Evolutionary conservation across 78 protist genomes (phyloP).

Genomic region (Pigoraptor vietnamica): DNA sequence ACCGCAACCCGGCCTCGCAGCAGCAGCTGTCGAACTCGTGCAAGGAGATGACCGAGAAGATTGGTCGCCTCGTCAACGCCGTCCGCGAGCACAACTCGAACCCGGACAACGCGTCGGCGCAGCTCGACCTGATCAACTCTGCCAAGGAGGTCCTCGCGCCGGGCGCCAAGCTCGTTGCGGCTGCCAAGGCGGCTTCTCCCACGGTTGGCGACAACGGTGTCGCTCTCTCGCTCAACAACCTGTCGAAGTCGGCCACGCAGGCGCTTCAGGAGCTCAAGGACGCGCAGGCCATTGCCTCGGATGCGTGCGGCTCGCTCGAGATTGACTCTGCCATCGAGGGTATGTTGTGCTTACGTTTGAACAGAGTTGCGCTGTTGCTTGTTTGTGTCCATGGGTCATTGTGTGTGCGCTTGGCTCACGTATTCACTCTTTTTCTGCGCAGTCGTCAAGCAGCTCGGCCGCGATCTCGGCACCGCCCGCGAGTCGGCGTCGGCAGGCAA

Average conservation of each 20-base stretch:
- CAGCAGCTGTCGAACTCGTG: neutral
- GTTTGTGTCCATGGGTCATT: neutral
- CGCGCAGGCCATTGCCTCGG: constrained; percentile 7
- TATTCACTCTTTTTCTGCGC: neutral
- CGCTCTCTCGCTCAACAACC: neutral
- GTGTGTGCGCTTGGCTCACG: neutral
- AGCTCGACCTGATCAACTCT: constrained; percentile 21
- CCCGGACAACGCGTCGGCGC: constrained; percentile 12
- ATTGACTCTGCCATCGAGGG: constrained; percentile 9
- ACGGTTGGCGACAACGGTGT: constrained; percentile 34
- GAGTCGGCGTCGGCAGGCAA: neutral
- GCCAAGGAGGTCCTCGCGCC: neutral
- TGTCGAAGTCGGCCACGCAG: neutral
- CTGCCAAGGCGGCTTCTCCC: constrained; percentile 27
- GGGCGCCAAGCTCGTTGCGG: constrained; percentile 16
- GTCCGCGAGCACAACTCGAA: neutral
- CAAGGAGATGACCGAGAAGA: neutral
- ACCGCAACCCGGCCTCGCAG: constrained; percentile 22
- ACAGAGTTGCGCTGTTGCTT: neutral
- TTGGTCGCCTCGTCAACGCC: neutral
- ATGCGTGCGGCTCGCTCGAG: constrained; percentile 32
- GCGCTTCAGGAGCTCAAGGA: constrained; percentile 12
- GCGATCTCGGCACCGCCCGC: neutral
- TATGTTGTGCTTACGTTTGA: neutral
- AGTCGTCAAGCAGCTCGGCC: neutral